Percentiles rank a stretch among this genome's conserved stretches.
Conservation (phyloP, 2,329 filamentous ascomycete genomes). For the Colletotrichum liriopes region DNA sequence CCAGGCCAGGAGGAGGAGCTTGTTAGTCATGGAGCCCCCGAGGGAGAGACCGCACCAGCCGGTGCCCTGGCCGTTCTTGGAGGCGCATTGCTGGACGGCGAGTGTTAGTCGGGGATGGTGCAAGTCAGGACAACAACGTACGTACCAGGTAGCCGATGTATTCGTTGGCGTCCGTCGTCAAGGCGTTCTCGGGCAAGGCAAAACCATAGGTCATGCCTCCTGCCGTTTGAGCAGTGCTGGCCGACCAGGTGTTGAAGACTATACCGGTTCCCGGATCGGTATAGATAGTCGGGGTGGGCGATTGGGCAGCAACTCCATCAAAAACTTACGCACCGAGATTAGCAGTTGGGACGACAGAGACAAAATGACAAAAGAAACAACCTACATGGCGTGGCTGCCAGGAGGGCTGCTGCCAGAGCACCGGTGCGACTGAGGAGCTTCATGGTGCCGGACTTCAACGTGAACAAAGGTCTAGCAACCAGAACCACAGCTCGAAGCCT, state of each 20-base stretch:
- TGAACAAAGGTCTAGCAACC: constrained; percentile 29
- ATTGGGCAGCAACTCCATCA: constrained; percentile 42
- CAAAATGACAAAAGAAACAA: background rate
- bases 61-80: constrained; percentile 59
- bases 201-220: constrained; percentile 69
- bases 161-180: constrained; percentile 65
- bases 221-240: constrained; percentile 52
- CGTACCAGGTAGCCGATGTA: constrained; percentile 73
- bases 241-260: constrained; percentile 66
- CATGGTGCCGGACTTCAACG: constrained; percentile 34
- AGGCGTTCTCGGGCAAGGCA: constrained; percentile 65
- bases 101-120: background rate
- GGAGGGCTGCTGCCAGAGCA: constrained; percentile 37
- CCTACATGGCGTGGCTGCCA: constrained; percentile 38
- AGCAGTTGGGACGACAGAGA: background rate
- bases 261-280: constrained; percentile 67
- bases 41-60: constrained; percentile 74
- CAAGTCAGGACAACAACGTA: background rate
- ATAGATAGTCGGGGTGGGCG: constrained; percentile 48
- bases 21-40: constrained; percentile 70
- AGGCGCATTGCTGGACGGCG: constrained; percentile 59
- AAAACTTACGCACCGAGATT: constrained; percentile 29
- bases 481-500: background rate
- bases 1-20: constrained; percentile 72
- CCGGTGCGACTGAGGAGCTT: constrained; percentile 38